Base-by-base conservation (phyloP, 2,329 filamentous ascomycete species). In the Stemphylium lycopersici region DNA sequence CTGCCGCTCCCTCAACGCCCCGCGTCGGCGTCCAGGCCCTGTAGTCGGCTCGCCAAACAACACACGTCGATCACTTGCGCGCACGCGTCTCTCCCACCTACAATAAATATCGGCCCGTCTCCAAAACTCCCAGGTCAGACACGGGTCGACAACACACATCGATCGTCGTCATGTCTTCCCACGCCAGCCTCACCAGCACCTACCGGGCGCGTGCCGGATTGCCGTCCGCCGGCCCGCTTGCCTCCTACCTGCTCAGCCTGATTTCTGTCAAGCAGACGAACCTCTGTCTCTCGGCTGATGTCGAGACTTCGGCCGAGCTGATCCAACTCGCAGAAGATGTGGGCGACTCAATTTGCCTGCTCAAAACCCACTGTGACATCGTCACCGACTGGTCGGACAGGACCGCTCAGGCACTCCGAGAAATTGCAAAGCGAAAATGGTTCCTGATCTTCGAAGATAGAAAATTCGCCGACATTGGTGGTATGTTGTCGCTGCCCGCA, bases 361-460 rank as follows among this genome's bases (percentile, higher is more conserved):
- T 87, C 50, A 84, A 86, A 71, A 83, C 85, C 4, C 83, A 86
- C 65, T 84, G 83, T 50, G 84, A 87, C 71, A 84, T 84, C 47
- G 81, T 87, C 62, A 79, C 81, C 58, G 84, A 87, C 70, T 87
- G 84, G 78, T 80, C 79, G 12, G 80, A 83, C 55, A 78, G 82
- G 52, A 85, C 83, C 1, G 81, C 81, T 15, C 65, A 76, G 52
- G 76, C 77, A 0, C 66, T 84, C 58, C 71, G 77, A 43, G 80
- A 81, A 33, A 75, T 83, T 38, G 76, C 80, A 2, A 69, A 71
- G 62, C 73, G 79, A 48, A 82, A 82, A 64, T 75, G 74, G 44
- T 84, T 84, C 61, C 55, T 83, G 12, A 74, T 83, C 33, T 84
- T 84, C 61, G 81, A 84, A 66, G 81, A 84, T 63, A 73, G 81